Conservation (phyloP, 495 filamentous ascomycete genomes). For the Cladorrhinum samala region DNA sequence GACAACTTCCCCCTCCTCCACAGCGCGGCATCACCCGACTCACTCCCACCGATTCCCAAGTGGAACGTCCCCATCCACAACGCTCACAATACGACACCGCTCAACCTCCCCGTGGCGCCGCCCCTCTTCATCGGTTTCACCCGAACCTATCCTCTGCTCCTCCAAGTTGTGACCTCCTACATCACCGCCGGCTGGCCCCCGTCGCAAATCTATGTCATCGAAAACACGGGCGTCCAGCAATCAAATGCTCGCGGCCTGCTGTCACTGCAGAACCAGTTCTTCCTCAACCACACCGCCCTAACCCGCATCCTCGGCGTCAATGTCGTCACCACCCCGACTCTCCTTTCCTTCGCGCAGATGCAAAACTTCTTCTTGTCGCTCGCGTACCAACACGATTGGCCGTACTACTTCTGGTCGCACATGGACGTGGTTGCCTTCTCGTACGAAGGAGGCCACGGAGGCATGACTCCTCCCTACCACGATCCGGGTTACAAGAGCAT, state of each 20-base stretch:
- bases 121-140: constrained; percentile 58
- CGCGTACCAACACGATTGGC: constrained; percentile 51
- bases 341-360: constrained; percentile 56
- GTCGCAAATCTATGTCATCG: constrained; percentile 54
- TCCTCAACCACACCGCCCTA: constrained; percentile 50
- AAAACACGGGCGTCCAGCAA: constrained; percentile 58
- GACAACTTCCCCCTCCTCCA: constrained; percentile 36
- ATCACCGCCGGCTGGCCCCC: constrained; percentile 58
- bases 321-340: constrained; percentile 50
- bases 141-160: constrained; percentile 51
- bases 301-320: constrained; percentile 50
- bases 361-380: constrained; percentile 55
- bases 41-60: constrained; percentile 35
- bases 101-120: constrained; percentile 32
- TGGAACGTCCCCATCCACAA: constrained; percentile 35
- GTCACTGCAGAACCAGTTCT: constrained; percentile 56
- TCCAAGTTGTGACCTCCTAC: constrained; percentile 53
- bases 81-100: constrained; percentile 22
- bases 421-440: constrained; percentile 52
- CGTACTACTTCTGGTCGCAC: constrained; percentile 55
- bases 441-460: constrained; percentile 38
- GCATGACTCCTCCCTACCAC: constrained; percentile 26
- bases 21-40: constrained; percentile 14
- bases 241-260: constrained; percentile 47
- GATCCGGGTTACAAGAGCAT: constrained; percentile 35